Base-by-base conservation (phyloP, 2,329 filamentous ascomycete species). In the Ustilaginoidea virens region DNA sequence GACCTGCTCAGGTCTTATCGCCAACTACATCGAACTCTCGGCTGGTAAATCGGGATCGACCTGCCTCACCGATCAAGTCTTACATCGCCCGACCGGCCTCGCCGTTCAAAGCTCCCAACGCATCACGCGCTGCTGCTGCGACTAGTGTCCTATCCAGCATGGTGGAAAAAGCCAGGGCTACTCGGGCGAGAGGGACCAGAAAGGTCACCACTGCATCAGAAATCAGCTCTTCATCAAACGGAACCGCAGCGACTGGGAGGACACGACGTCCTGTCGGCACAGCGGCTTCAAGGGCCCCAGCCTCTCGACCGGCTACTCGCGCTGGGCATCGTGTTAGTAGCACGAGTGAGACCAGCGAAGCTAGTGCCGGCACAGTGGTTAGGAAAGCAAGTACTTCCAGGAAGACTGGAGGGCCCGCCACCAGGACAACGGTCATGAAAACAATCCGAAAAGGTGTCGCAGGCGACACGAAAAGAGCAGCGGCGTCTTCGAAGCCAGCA, bases 21-120 rank as follows among this genome's bases (percentile, higher is more conserved):
- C 83, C 83, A 2, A 78, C 80, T 29, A 86, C 81, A 0, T 76
- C 78, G 33, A 92, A 92, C 46, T 79, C 80, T 5, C 73, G 80
- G 29, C 64, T 79, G 11, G 58, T 40, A 33, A 48, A 51, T 13
- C 67, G 71, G 27, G 57, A 50, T 39, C 50, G 59, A 7, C 54
- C 58, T 2, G 45, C 47, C 5, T 68, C 70, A n/a, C 64, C 69
- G 10, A 51, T 56, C 15, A 75, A 77, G 44, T 60, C 67, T 3
- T 61, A 64, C 32, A 58, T 74, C 22, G 59, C 67, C 2, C 66
- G 69, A 15, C 66, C 73, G 15, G 57, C 62, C 11, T 78, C 76
- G 15, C 73, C 76, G 1, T 44, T 69, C n/a, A 80, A 80, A 44
- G 55, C 53, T 3, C 44, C 48, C 17, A 56, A 57, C 20, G 43